Percentiles rank a stretch among this genome's conserved stretches.
Conservation (phyloP, 352 stramenopile species). For the Phytopythium chamaehyphon region DNA sequence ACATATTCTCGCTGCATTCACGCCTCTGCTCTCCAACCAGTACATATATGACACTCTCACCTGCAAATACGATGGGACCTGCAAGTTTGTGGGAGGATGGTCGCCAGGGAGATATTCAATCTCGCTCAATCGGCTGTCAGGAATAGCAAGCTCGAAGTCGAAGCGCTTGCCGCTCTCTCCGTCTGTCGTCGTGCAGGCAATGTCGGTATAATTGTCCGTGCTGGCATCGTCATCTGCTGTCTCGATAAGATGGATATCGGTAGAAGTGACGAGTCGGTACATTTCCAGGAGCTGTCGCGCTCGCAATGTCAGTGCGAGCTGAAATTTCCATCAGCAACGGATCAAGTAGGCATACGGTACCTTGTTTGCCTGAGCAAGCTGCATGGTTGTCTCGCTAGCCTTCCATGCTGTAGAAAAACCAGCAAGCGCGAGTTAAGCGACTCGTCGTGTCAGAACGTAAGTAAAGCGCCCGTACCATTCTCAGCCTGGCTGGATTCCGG, state of each 20-base stretch:
- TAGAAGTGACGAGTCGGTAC: slow-evolving; percentile 75
- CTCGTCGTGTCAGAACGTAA: too few relatives aligned
- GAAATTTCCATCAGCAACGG: neutral
- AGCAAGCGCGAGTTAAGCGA: too few relatives aligned
- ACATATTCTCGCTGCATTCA: too few relatives aligned
- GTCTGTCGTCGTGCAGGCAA: slow-evolving; percentile 64
- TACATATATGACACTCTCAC: slow-evolving; percentile 15
- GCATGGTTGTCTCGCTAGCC: slow-evolving; percentile 39
- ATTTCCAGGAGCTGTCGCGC: slow-evolving; percentile 59
- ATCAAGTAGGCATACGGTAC: slow-evolving; percentile 18
- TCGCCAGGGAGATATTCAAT: slow-evolving; percentile 81
- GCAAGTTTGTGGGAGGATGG: slow-evolving; percentile 39
- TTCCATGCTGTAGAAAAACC: slow-evolving; percentile 16
- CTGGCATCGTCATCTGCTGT: slow-evolving; percentile 40
- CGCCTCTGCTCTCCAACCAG: neutral
- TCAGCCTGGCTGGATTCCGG: slow-evolving; percentile 20
- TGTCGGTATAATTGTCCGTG: slow-evolving; percentile 47
- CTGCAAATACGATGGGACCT: slow-evolving; percentile 70
- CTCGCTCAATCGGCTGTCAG: slow-evolving; percentile 51
- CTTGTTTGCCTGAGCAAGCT: slow-evolving; percentile 73
- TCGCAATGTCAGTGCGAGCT: slow-evolving; percentile 2
- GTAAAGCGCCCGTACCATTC: slow-evolving; percentile 18
- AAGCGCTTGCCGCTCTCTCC: slow-evolving; percentile 64
- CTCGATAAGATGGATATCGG: slow-evolving; percentile 73
- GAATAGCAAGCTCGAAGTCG: slow-evolving; percentile 73